Evolutionary conservation across 257 asterid genomes (phyloP).

Genomic region (Rhazya stricta): DNA sequence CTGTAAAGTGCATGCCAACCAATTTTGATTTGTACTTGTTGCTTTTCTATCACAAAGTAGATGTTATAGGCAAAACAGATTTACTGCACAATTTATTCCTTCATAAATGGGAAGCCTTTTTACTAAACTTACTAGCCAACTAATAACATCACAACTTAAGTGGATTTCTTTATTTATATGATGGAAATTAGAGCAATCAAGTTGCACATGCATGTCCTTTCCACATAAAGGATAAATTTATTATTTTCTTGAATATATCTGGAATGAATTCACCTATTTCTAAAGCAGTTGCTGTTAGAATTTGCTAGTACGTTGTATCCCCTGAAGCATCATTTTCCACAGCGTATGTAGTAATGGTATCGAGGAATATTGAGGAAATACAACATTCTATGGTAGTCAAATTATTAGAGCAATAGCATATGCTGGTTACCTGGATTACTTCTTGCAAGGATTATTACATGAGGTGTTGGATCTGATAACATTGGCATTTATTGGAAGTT

Average conservation of each 20-base stretch:
- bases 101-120: background rate
- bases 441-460: background rate
- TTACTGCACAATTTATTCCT: background rate
- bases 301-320: slow-evolving; percentile 1
- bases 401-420: background rate
- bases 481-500: background rate
- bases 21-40: background rate
- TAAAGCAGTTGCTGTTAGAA: background rate
- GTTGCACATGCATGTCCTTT: background rate
- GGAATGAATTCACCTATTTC: background rate
- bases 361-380: background rate
- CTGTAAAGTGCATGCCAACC: background rate
- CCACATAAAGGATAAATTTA: background rate
- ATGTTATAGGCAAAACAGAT: background rate
- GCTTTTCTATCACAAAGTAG: background rate
- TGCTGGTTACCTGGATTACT: background rate
- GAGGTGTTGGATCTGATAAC: background rate
- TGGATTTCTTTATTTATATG: background rate
- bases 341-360: background rate
- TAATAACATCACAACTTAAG: background rate
- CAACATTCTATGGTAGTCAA: background rate
- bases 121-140: background rate
- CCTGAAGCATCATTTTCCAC: background rate
- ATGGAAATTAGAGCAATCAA: background rate
- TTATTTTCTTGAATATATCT: background rate